Evolutionary conservation across 805 yeast species (phyloP), one percentile per base, ranked within the genome.

Genomic region (Cephaloascus fragrans): DNA sequence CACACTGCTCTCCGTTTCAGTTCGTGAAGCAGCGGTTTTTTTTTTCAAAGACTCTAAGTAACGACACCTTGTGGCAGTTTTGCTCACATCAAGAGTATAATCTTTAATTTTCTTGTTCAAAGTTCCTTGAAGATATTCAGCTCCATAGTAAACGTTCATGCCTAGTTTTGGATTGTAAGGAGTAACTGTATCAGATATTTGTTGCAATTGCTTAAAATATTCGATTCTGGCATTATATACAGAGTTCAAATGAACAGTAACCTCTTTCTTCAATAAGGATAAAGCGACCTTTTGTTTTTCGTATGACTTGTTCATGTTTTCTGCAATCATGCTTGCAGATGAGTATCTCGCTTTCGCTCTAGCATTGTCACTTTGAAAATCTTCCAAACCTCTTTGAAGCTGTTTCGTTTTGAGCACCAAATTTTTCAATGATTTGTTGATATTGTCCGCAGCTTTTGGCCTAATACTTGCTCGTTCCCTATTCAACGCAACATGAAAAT

Each of bases 121-220:
- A 18, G 40, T 35, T 19, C 38, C 40, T 18, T 52, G 51, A 3
- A 37, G 35, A 45, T 5, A 19, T 46, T 43, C 15, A 51, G 53
- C 37, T 53, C 37, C 38, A 52, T 38, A 19, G 8, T 44, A 34
- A 8, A 38, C 40, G n/a, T 19, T 31, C 23, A 35, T 6, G 29
- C n/a, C 18, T 32, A 47, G 44, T 17, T 56, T 48, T 14, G 66
- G 56, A 18, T 62, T 63, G 39, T 74, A 62, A 6, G 75, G 69
- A 5, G 71, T 71, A 28, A 90, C 89, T 33, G 79, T 78, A 57
- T 93, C 97, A 0, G 97, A 87, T 18, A 89, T 71, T 38, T 71
- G 80, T 56, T 93, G 98, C 23, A 93, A 68, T 44, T 86, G 89
- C 48, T 79, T 77, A 61, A 80, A 93, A 56, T 89, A 93, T 34